Percentiles rank a stretch among this genome's conserved stretches.
These are phyloP conservation scores for Pseudopyricularia javanii DNA, from an alignment of 2,329 filamentous ascomycete genomes.

Conservation along the genomic window DNA sequence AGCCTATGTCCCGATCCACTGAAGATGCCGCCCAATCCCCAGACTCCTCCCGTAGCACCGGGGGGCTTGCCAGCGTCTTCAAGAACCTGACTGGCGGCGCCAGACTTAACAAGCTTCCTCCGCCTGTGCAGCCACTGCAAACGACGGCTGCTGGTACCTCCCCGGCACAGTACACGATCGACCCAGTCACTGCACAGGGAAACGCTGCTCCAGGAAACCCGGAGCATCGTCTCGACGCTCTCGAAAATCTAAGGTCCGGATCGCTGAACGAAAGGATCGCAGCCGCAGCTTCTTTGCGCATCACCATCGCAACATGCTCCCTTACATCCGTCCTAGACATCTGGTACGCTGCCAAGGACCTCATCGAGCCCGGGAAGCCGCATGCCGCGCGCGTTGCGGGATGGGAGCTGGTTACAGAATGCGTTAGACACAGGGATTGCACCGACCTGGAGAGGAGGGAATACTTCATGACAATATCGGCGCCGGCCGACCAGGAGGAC, in stretches of 20 bases:
- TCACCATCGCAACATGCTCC: conserved; percentile 45
- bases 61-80: conserved; percentile 51
- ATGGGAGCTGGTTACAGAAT: conserved; percentile 54
- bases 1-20: conserved; percentile 47
- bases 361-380: conserved; percentile 47
- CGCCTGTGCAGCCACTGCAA: conserved; percentile 19
- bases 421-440: conserved; percentile 47
- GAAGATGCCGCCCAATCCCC: conserved; percentile 43
- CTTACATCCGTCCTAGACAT: conserved; percentile 47
- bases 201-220: background rate
- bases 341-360: conserved; percentile 54
- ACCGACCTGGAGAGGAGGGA: conserved; percentile 56
- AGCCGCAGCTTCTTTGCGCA: conserved; percentile 44
- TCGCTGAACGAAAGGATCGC: conserved; percentile 38
- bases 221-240: conserved; percentile 37
- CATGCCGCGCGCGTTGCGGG: conserved; percentile 41
- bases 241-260: conserved; percentile 41
- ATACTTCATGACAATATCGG: conserved; percentile 51
- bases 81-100: conserved; percentile 43
- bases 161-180: conserved; percentile 16
- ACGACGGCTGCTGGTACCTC: conserved; percentile 18
- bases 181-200: conserved; percentile 7
- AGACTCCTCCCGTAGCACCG: conserved; percentile 36
- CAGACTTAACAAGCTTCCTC: conserved; percentile 39
- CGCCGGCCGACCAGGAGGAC: conserved; percentile 44